Conservation (phyloP, 2,329 filamentous ascomycete genomes). For the Fusarium tanahbumbuense region DNA sequence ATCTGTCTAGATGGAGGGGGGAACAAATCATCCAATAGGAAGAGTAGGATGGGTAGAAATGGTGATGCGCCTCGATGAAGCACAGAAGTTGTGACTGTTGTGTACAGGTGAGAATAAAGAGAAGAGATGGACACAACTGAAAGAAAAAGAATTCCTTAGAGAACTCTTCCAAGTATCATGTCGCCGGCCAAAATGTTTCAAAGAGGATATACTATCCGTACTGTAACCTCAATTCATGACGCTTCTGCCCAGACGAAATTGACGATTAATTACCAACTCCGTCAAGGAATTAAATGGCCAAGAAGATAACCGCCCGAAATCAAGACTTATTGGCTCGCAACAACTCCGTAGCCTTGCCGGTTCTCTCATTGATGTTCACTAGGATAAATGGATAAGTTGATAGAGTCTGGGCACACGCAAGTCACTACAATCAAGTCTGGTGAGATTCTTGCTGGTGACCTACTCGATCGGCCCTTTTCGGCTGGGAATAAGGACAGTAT, state of each 20-base stretch:
- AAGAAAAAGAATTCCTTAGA: neutral
- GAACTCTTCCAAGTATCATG: neutral
- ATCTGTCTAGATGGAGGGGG: slow-evolving; percentile 19
- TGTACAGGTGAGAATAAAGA: neutral
- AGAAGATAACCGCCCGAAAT: slow-evolving; percentile 33
- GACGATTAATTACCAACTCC: slow-evolving; percentile 24
- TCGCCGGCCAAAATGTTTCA: neutral
- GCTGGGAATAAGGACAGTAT: neutral
- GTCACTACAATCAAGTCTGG: neutral
- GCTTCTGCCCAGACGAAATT: slow-evolving; percentile 3
- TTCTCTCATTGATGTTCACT: neutral
- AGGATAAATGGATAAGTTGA: slow-evolving; percentile 3
- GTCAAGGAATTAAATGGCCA: slow-evolving; percentile 30
- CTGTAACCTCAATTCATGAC: slow-evolving; percentile 16
- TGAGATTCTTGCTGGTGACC: neutral
- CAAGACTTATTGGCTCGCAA: slow-evolving; percentile 29
- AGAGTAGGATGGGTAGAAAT: slow-evolving; percentile 8
- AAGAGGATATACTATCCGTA: neutral
- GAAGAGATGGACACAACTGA: neutral
- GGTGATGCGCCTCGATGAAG: slow-evolving; percentile 23
- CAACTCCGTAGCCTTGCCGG: slow-evolving; percentile 13
- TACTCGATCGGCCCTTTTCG: slow-evolving; percentile 33
- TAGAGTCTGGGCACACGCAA: slow-evolving; percentile 24
- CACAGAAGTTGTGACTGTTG: slow-evolving; percentile 18
- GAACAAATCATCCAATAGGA: slow-evolving; percentile 16